Base-by-base conservation (phyloP, 129 eudicot species). In the Pittosporum tobira region DNA sequence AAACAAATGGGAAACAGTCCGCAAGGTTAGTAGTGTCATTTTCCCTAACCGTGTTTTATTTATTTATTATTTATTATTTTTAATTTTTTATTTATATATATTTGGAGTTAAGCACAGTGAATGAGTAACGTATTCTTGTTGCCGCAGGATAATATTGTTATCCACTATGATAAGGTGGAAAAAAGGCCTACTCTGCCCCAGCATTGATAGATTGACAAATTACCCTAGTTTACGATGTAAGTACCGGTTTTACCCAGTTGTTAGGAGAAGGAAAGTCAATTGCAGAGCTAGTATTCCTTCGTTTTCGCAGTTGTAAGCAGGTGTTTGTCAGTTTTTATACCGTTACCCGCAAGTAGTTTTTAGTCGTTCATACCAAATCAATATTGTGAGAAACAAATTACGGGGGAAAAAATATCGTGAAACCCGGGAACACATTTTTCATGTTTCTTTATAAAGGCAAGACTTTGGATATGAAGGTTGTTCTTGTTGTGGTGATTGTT, bases 1-100 rank as follows among this genome's bases (percentile, higher is more conserved):
- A 19, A 89, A 82, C 61, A 80, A 88, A 49, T 85, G 97, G 97
- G 97, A 89, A 66, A 89, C 93, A 48, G 73, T 81, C 54, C 84
- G 79, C 69, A 89, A 89, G 97, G 97, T 88, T 40, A 3, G 25
- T 48, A 1, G 40, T 34, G 7, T 6, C 40, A 34, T 34, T 34
- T 34, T 8, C 0, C 40, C 11, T 0, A 2, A n/a, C n/a, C 23
- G 14, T n/a, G 13, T 14, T 0, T 7, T 9, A 2, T 50, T 3
- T 7, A n/a, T n/a, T n/a, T 21, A 4, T 9, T 15, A 12, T 28
- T 16, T 24, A 52, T 28, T n/a, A n/a, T n/a, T n/a, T n/a, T n/a
- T n/a, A n/a, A n/a, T n/a, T n/a, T n/a, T n/a, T n/a, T n/a, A n/a
- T n/a, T n/a, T n/a, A n/a, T n/a, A n/a, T n/a, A n/a, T n/a, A n/a